Base-by-base conservation (phyloP, 2,329 filamentous ascomycete genomes). In the Trichoderma cornu-damae region DNA sequence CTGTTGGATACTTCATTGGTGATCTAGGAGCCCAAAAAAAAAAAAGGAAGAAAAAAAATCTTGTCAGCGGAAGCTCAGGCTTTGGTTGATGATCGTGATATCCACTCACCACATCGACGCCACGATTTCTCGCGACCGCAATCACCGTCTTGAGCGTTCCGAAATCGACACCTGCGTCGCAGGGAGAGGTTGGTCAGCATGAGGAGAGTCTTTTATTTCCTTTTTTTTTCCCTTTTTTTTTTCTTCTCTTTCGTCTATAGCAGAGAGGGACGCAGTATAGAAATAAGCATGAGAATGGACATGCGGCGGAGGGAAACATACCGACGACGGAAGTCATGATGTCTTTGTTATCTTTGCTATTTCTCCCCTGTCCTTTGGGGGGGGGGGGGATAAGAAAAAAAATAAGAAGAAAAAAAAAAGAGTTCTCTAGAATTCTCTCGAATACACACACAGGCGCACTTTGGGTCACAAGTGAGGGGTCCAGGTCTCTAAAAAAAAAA, bases 1-100 rank as follows among this genome's bases (percentile, higher is more conserved):
- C 94, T 88, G 83, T 99, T 97, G 66, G 94, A 99, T 68, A 97
- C 94, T 78, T 99, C 94, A 82, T 99, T 99, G 79, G 90, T 88
- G 73, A 99, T 96, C 91, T 96, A 69, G 58, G 67, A 53, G 58
- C n/a, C 50, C 38, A 28, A 40, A n/a, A n/a, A n/a, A n/a, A n/a
- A n/a, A n/a, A n/a, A n/a, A n/a, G n/a, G n/a, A n/a, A n/a, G n/a
- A n/a, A n/a, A n/a, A n/a, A n/a, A 18, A 30, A 3, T 18, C 20
- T 16, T 37, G 63, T 67, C 61, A 61, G 52, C 40, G 18, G 2
- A 18, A 11, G 28, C 5, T 24, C 14, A 22, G n/a, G n/a, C 16
- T 37, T 26, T 57, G 14, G n/a, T 12, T 59, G 32, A 8, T 18
- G n/a, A 26, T 28, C 11, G 7, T 7, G 30, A 37, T 24, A 40